A percentile compares a stretch with the other conserved stretches of the same genome.
Evolutionary conservation across 1,284 basidiomycete genomes (phyloP).

Genomic region (Ceratobasidium sp.): DNA sequence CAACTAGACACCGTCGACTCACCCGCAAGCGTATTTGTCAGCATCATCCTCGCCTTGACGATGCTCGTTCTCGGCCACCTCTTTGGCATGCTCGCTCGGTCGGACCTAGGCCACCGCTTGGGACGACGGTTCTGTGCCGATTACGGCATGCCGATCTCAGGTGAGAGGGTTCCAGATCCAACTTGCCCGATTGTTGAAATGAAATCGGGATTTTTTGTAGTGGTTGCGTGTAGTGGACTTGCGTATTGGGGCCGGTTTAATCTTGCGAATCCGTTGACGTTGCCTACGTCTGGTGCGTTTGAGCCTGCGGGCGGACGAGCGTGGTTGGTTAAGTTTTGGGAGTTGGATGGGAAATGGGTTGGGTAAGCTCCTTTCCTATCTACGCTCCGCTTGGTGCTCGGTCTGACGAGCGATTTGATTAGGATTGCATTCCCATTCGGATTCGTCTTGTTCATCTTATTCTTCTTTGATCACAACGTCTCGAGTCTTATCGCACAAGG

Average conservation of each 20-base stretch:
- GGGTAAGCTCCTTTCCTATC: slow-evolving; percentile 81
- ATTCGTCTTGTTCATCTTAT: slow-evolving; percentile 62
- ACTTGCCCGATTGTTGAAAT: neutral
- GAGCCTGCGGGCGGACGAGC: slow-evolving; percentile 78
- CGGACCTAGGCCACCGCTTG: slow-evolving; percentile 78
- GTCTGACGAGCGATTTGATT: slow-evolving; percentile 56
- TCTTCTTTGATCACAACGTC: slow-evolving; percentile 79
- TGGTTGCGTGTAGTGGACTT: slow-evolving; percentile 74
- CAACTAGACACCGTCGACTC: slow-evolving; percentile 69
- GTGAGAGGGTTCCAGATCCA: slow-evolving; percentile 8
- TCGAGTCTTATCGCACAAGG: slow-evolving; percentile 94
- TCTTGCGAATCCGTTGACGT: slow-evolving; percentile 71
- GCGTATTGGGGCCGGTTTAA: slow-evolving; percentile 90
- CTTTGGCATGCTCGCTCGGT: slow-evolving; percentile 76
- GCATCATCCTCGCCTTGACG: slow-evolving; percentile 81
- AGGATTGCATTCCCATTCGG: slow-evolving; percentile 72
- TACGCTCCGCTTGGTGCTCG: slow-evolving; percentile 65
- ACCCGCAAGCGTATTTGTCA: slow-evolving; percentile 73
- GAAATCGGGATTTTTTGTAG: slow-evolving; percentile 55
- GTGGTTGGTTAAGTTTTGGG: slow-evolving; percentile 95
- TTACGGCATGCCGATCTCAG: slow-evolving; percentile 88
- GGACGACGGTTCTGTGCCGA: slow-evolving; percentile 77
- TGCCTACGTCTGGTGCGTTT: slow-evolving; percentile 80
- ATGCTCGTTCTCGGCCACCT: slow-evolving; percentile 82
- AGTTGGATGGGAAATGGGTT: slow-evolving; percentile 90